These are phyloP conservation scores for Parathielavia hyrcaniae DNA, from an alignment of 495 filamentous ascomycete genomes.

Conservation along the genomic window DNA sequence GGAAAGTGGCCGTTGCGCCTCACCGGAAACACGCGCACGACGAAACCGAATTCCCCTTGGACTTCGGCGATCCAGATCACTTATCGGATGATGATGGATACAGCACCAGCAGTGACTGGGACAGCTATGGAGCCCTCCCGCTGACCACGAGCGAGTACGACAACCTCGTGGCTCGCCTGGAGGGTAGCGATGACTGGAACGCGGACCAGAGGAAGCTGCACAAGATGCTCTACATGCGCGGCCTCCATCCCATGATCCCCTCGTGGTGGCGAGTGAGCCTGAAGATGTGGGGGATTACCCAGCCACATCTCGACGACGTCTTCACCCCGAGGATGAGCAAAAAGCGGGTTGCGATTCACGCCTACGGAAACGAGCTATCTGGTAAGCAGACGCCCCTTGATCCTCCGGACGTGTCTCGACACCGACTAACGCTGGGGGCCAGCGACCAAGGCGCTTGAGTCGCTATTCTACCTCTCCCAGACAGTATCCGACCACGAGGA, in stretches of 20 bases:
- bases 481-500: constrained; percentile 29
- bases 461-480: constrained; percentile 29
- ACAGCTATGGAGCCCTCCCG: constrained; percentile 21
- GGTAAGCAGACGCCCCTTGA: constrained; percentile 16
- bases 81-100: constrained; percentile 12
- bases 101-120: constrained; percentile 29
- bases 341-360: constrained; percentile 27
- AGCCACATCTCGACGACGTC: constrained; percentile 24
- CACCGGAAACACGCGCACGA: neutral
- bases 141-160: constrained; percentile 21
- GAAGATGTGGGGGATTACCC: constrained; percentile 31
- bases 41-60: neutral
- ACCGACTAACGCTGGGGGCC: constrained; percentile 6
- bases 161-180: constrained; percentile 10
- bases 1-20: neutral
- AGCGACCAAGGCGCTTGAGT: constrained; percentile 31
- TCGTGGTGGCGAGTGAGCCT: constrained; percentile 27
- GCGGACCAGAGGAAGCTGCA: constrained; percentile 27
- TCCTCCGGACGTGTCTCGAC: neutral
- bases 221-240: constrained; percentile 29
- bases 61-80: neutral
- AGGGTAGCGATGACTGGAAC: constrained; percentile 28
- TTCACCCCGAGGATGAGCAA: constrained; percentile 23
- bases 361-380: constrained; percentile 23
- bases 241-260: constrained; percentile 31